Evolutionary conservation across 1,139 yeast species (phyloP), one percentile per base, ranked within the genome.

Genomic region (Hansenula sp.): DNA sequence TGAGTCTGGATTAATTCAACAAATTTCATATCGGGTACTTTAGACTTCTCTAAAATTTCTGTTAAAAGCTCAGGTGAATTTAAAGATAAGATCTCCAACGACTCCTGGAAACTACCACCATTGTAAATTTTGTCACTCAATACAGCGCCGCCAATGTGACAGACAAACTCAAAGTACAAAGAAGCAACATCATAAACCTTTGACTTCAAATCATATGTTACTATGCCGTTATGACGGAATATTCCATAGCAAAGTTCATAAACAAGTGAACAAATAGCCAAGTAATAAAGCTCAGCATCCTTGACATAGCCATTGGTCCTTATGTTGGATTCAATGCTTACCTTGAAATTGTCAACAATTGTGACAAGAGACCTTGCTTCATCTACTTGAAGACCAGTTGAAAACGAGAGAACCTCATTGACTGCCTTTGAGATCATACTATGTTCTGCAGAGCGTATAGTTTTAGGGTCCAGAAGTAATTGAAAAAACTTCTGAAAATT

Each of bases 301-400:
- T 44, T 44, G 18, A 52, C 43, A 10, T 35, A 36, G 3, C 52
- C 50, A 11, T 44, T 52, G 22, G 45, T 37, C 29, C 45, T 47
- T n/a, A 52, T 45, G 8, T 35, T 31, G 3, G 44, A 29, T 14
- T 54, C 53, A 9, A 54, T 37, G 13, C 39, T 45, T 30, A 44
- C 35, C 13, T 36, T 42, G 30, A 51, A 51, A 28, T 46, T 44
- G 29, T 54, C 57, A 16, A 47, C 33, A 29, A 49, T 32, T 0
- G 39, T 38, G 0, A 51, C 29, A 10, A 52, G 35, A 1, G 47
- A 42, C 17, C 41, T 44, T 2, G 48, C 40, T 18, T 49, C 46
- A 14, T 20, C 9, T 1, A 41, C 42, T 3, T 41, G 35, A 4
- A 45, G 21, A 14, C 25, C 39, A 4, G 44, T 39, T 30, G 52